A percentile compares a stretch with the other conserved stretches of the same genome.
Conservation (phyloP, 768 basidiomycete genomes). For the Calocybe gangraenosa region DNA sequence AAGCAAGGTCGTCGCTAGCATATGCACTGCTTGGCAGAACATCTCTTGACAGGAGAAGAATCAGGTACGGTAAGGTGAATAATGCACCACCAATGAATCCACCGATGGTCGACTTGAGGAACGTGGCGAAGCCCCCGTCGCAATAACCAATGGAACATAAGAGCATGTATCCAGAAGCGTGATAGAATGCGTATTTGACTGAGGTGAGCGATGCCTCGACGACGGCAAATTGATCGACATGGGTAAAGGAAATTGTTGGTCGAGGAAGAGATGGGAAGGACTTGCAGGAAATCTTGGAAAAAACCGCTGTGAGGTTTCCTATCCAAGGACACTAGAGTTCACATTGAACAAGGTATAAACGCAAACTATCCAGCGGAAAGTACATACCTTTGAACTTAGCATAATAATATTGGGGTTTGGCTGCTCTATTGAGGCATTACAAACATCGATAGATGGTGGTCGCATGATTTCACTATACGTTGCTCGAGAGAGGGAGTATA, state of each 20-base stretch:
- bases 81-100: slow-evolving; percentile 17
- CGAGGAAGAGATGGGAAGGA: not conserved
- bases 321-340: not conserved
- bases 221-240: slow-evolving; percentile 11
- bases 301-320: not conserved
- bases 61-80: slow-evolving; percentile 16
- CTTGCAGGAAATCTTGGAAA: not conserved
- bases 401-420: no score
- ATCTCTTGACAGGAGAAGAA: slow-evolving; percentile 8
- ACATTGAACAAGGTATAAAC: no score
- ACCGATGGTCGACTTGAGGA: not conserved
- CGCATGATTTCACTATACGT: no score
- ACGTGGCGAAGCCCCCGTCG: slow-evolving; percentile 1
- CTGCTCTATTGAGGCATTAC: no score
- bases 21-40: not conserved
- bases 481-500: no score
- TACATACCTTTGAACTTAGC: not conserved
- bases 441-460: no score
- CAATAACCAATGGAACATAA: slow-evolving; percentile 2
- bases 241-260: not conserved
- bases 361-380: no score
- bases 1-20: slow-evolving; percentile 1
- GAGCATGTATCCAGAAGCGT: slow-evolving; percentile 8
- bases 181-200: slow-evolving; percentile 19
- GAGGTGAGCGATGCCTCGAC: slow-evolving; percentile 18